Conservation (phyloP, 495 filamentous ascomycete genomes). For the Penicillium steckii region DNA sequence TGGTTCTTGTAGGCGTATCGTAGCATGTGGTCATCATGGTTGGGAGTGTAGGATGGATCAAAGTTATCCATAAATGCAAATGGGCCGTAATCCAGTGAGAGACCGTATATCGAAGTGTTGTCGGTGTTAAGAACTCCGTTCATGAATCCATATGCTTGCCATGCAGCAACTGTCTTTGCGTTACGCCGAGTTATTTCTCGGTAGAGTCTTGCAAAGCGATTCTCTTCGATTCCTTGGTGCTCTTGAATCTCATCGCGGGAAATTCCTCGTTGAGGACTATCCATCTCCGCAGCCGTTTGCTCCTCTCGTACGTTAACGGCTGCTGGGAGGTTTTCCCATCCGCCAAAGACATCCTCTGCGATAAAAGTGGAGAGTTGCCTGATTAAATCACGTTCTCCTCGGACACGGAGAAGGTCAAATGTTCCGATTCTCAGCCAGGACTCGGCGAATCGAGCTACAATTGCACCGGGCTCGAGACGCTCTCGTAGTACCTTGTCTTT, state of each 20-base stretch:
- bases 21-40: conserved; percentile 87
- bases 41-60: conserved; percentile 91
- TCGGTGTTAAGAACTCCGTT: conserved; percentile 97
- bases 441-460: conserved; percentile 89
- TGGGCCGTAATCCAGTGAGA: conserved; percentile 91
- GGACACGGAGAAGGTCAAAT: conserved; percentile 82
- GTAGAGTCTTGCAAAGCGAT: conserved; percentile 83
- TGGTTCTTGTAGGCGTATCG: conserved; percentile 93
- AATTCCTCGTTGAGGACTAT: conserved; percentile 49
- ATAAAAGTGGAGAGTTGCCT: conserved; percentile 75
- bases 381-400: conserved; percentile 74
- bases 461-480: conserved; percentile 86
- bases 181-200: conserved; percentile 84
- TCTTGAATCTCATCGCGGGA: conserved; percentile 60
- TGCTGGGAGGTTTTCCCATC: conserved; percentile 76
- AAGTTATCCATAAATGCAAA: conserved; percentile 98
- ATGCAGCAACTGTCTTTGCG: conserved; percentile 83
- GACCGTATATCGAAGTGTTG: conserved; percentile 86
- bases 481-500: conserved; percentile 73
- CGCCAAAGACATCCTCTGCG: conserved; percentile 80
- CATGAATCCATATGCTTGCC: conserved; percentile 98
- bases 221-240: conserved; percentile 64
- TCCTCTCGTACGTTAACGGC: conserved; percentile 32
- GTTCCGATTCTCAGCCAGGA: conserved; percentile 89
- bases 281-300: conserved; percentile 35